Conservation (phyloP, 106 monocot genomes). For the Xerophyta viscosa region DNA sequence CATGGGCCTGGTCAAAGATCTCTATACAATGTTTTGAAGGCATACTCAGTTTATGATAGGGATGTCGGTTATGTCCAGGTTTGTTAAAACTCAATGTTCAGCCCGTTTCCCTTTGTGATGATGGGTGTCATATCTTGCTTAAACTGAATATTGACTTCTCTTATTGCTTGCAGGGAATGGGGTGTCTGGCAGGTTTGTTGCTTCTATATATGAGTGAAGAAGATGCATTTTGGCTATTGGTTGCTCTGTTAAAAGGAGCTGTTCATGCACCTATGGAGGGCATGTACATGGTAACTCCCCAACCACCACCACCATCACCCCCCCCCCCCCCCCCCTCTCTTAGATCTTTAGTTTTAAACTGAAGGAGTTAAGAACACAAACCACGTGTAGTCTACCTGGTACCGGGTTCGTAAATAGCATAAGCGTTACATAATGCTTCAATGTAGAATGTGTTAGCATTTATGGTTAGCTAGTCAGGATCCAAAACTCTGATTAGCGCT, state of each 20-base stretch:
- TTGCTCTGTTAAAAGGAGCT: conserved; percentile 94
- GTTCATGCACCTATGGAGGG: conserved; percentile 99
- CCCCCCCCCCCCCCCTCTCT: too few relatives aligned
- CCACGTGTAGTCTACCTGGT: too few relatives aligned
- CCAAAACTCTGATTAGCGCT: too few relatives aligned
- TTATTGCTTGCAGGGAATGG: conserved; percentile 79
- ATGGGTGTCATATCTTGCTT: too few relatives aligned
- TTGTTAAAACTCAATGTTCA: neutral
- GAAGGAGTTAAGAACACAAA: too few relatives aligned
- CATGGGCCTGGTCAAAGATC: conserved; percentile 99
- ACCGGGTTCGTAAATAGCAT: too few relatives aligned
- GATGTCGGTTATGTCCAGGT: conserved; percentile 99
- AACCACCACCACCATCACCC: too few relatives aligned
- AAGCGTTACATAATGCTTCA: too few relatives aligned
- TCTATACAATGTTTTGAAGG: conserved; percentile 93
- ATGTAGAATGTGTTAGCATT: too few relatives aligned
- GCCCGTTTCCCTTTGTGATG: too few relatives aligned
- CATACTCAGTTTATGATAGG: conserved; percentile 95
- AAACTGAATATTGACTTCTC: conserved; percentile 1
- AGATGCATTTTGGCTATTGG: conserved; percentile 99
- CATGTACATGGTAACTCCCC: conserved; percentile 49
- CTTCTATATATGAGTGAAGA: conserved; percentile 99
- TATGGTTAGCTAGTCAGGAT: too few relatives aligned
- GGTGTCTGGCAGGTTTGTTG: conserved; percentile 80
- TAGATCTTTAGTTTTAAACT: too few relatives aligned